Evolutionary conservation across 192 early-diverging fungal genomes (phyloP).

Genomic region (Anaeromyces robustus): DNA sequence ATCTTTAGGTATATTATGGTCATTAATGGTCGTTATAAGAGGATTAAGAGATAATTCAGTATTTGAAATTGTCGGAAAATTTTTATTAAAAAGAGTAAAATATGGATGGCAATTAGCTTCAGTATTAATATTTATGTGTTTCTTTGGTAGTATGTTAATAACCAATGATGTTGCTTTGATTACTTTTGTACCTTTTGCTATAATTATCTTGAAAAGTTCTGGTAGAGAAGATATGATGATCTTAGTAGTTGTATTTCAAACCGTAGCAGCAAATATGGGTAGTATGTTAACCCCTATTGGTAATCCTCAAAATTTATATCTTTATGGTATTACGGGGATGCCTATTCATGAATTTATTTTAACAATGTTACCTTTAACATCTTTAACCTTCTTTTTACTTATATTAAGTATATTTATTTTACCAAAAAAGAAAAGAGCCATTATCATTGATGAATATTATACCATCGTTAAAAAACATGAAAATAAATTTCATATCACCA

Average conservation of each 20-base stretch:
- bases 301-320: neutral
- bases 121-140: neutral
- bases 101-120: neutral
- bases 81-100: neutral
- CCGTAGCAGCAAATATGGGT: neutral
- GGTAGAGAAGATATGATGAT: neutral
- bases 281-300: neutral
- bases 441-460: neutral
- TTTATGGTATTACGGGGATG: neutral
- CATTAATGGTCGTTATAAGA: neutral
- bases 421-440: neutral
- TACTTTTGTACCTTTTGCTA: neutral
- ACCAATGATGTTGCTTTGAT: neutral
- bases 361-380: neutral
- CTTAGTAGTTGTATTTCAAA: neutral
- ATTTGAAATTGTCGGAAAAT: neutral
- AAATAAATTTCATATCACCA: neutral
- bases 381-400: neutral
- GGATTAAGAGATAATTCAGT: neutral
- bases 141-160: neutral
- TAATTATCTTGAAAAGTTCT: neutral
- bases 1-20: neutral
- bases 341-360: neutral
- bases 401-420: neutral
- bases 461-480: neutral